Evolutionary conservation across 108 stramenopile genomes (phyloP).

Genomic region (Nannochloropsis granulata): DNA sequence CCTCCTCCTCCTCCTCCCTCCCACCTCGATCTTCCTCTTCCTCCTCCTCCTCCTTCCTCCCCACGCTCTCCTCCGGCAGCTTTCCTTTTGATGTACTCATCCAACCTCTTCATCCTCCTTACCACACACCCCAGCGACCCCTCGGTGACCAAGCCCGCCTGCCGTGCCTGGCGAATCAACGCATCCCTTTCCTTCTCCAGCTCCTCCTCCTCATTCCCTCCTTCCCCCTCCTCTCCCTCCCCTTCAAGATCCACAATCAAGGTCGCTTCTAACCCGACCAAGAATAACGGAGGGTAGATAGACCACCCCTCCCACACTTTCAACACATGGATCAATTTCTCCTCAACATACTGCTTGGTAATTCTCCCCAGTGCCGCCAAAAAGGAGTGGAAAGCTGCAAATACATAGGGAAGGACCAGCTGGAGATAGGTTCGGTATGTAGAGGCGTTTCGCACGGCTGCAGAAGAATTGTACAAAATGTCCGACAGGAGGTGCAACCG

Average conservation of each 20-base stretch:
- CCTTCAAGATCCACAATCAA: conserved; percentile 1
- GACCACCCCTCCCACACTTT: conserved; percentile 19
- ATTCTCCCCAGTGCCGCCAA: conserved; percentile 5
- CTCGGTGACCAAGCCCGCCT: conserved; percentile 13
- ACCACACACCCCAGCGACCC: conserved; percentile 2
- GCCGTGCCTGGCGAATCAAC: not conserved
- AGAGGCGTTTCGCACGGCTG: conserved; percentile 19
- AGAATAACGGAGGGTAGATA: conserved; percentile 29
- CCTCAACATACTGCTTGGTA: conserved; percentile 14
- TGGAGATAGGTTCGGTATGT: conserved; percentile 18
- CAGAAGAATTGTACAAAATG: conserved; percentile 32
- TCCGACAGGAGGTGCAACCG: conserved; percentile 32
- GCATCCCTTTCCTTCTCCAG: not conserved
- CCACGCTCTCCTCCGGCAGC: not conserved
- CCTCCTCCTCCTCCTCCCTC: not conserved
- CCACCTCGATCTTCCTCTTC: not conserved
- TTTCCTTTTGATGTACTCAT: conserved; percentile 15
- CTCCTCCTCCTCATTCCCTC: not conserved
- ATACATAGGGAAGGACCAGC: conserved; percentile 11
- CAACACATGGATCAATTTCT: conserved; percentile 12
- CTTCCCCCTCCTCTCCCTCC: not conserved
- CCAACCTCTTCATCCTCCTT: conserved; percentile 11
- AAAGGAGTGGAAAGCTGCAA: not conserved
- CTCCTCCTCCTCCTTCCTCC: not conserved
- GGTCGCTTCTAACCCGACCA: conserved; percentile 20